phyloP scores from a whole-genome alignment of 345 rosid genomes.

The Euphorbia tirucalli region DNA sequence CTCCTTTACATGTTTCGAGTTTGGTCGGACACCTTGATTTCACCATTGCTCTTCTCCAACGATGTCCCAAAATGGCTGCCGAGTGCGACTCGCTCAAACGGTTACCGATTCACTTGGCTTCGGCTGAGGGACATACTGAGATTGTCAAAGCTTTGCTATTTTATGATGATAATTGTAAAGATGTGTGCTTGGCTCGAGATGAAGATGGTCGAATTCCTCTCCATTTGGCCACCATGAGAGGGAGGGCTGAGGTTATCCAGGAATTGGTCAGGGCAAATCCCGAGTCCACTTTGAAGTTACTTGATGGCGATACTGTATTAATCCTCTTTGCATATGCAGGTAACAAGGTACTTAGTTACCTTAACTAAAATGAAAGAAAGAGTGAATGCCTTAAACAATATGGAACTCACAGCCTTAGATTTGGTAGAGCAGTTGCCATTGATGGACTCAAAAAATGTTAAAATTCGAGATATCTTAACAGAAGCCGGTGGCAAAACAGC shows the following conservation, averaged over 20 bases:
- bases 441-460: neutral
- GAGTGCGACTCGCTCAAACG: neutral
- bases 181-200: neutral
- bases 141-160: slow-evolving; percentile 5
- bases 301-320: neutral
- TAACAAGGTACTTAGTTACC: neutral
- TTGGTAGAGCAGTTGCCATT: neutral
- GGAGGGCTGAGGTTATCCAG: neutral
- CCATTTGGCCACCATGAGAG: slow-evolving; percentile 12
- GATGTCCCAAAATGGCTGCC: neutral
- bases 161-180: neutral
- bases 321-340: neutral
- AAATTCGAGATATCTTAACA: neutral
- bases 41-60: slow-evolving; percentile 1
- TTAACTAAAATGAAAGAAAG: neutral
- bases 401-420: neutral
- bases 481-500: neutral
- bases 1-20: slow-evolving; percentile 10
- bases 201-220: slow-evolving; percentile 4
- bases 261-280: neutral
- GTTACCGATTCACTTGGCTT: slow-evolving; percentile 15
- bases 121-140: slow-evolving; percentile 14
- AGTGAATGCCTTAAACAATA: neutral
- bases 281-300: neutral
- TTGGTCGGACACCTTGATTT: slow-evolving; percentile 16